Percentiles rank a stretch among this genome's conserved stretches.
Evolutionary conservation across 352 stramenopile species (phyloP).

Genomic region (Phytopythium oedochilum): DNA sequence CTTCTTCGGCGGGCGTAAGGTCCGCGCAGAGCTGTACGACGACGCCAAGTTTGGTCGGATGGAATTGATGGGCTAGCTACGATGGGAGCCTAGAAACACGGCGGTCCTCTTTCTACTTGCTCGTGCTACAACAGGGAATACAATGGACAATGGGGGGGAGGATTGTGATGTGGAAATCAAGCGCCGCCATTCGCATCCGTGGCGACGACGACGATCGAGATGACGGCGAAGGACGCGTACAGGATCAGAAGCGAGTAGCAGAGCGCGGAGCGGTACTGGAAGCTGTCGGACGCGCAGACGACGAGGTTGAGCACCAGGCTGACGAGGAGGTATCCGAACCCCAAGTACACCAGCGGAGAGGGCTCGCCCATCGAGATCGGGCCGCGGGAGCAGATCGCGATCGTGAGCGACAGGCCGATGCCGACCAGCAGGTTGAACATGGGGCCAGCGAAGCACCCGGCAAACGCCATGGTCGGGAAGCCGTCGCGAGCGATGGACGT

Average conservation of each 20-base stretch:
- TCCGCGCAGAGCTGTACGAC: constrained; percentile 80
- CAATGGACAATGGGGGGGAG: no score
- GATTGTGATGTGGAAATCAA: no score
- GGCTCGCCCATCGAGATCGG: constrained; percentile 50
- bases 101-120: no score
- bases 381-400: constrained; percentile 48
- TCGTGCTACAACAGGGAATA: no score
- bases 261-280: constrained; percentile 49
- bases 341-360: constrained; percentile 57
- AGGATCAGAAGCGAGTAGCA: constrained; percentile 57
- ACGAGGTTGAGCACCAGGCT: constrained; percentile 68
- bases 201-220: constrained; percentile 55
- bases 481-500: constrained; percentile 74
- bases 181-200: constrained; percentile 18
- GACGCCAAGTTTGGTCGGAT: constrained; percentile 67
- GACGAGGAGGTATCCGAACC: constrained; percentile 57
- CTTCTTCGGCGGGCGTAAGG: constrained; percentile 88
- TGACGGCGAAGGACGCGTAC: constrained; percentile 59
- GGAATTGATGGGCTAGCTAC: constrained; percentile 42
- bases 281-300: constrained; percentile 46
- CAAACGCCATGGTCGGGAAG: constrained; percentile 81
- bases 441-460: constrained; percentile 73
- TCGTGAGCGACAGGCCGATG: constrained; percentile 59
- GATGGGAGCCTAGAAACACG: no score
- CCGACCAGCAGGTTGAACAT: constrained; percentile 81